Base-by-base conservation (phyloP, 805 yeast species). In the Starmerella kuoi region DNA sequence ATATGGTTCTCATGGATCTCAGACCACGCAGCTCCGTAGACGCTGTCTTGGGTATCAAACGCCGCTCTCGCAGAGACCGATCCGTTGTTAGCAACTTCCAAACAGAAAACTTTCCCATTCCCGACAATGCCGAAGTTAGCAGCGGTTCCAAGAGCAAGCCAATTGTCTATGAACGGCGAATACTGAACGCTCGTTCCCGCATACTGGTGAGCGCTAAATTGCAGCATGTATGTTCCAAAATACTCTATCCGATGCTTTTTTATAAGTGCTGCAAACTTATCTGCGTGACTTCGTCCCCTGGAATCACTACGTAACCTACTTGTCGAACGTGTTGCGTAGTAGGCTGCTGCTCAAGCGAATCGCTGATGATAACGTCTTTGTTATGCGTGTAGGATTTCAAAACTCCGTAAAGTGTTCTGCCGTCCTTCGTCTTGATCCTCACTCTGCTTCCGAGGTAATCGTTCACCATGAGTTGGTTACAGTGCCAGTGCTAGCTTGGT, bases 121-220 rank as follows among this genome's bases (percentile, higher is more conserved):
- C 98, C 98, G 3, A 86, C 95, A 4, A 88, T 65, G 1, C 97
- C 97, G 60, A 77, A 88, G 63, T 88, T 91, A 22, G 96, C 85
- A 1, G 95, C 79, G 0, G 94, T 70, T 0, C 94, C 93, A 25
- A 85, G 88, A 0, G 95, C 95, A 19, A 88, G 56, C 55, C 83
- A 81, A 63, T 81, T 83, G 61, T 88, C 97, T 53, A 76, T 82
- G 55, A 77, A 88, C 1, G 97, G 96, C 0, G 95, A 85, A 64
- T 88, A 91, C 54, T 79, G 79, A 14, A 86, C 80, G 0, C 79
- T 78, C 57, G 84, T 84, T 14, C 96, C 96, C 56, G 85, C 80
- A 61, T 73, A 85, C 0, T 95, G 94, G 15, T 66, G 62, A 21
- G 94, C 83, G 51, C 82, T 67, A 58, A 68, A 85, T 2, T 77